Percentiles rank a stretch among this genome's conserved stretches.
Evolutionary conservation across 306 rosid genomes (phyloP).

Genomic region (Lagenaria siceraria): DNA sequence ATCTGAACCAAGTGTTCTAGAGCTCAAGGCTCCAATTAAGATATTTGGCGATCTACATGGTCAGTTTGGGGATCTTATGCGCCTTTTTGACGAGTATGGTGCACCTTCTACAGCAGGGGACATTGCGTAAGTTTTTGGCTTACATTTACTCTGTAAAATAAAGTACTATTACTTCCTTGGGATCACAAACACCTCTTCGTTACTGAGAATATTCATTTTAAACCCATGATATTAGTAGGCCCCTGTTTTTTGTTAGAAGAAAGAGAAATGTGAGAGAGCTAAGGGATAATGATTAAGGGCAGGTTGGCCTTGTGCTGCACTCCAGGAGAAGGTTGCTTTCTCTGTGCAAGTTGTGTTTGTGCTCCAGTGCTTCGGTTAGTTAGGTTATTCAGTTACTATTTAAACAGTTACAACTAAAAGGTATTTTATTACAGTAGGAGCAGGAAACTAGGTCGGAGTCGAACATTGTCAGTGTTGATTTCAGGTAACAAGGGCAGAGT

Average conservation of each 20-base stretch:
- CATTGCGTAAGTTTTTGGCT: conserved; percentile 64
- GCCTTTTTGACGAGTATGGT: conserved; percentile 97
- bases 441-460: background rate
- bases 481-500: background rate
- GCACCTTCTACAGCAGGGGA: conserved; percentile 99
- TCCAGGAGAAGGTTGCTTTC: background rate
- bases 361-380: background rate
- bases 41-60: conserved; percentile 99
- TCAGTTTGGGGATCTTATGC: conserved; percentile 99
- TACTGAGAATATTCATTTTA: background rate
- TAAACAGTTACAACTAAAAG: background rate
- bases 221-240: background rate
- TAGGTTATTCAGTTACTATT: background rate
- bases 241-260: background rate
- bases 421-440: background rate
- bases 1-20: conserved; percentile 87
- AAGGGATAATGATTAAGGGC: background rate
- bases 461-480: background rate
- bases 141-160: background rate
- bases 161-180: background rate
- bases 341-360: background rate
- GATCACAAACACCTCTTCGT: background rate
- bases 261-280: background rate
- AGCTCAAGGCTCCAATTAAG: conserved; percentile 90
- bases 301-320: background rate